These are phyloP conservation scores for Kitagawia praeruptora DNA, from an alignment of 129 eudicot genomes.

Conservation along the genomic window DNA sequence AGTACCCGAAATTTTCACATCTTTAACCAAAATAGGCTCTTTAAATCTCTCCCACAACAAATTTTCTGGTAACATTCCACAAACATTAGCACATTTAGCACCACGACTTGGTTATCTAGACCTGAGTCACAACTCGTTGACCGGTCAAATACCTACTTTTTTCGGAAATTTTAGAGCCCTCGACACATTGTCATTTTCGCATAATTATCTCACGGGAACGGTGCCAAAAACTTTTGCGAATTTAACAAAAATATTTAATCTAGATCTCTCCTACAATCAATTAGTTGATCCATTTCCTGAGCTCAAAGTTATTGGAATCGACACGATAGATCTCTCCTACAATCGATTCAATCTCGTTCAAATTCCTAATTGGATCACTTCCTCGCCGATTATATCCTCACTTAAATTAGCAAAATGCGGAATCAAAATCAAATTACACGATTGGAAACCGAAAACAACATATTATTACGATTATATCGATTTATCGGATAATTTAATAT, in stretches of 20 bases:
- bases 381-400: conserved; percentile 46
- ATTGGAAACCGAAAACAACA: conserved; percentile 37
- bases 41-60: conserved; percentile 2
- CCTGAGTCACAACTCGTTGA: conserved; percentile 35
- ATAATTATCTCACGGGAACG: conserved; percentile 35
- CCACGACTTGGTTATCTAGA: conserved; percentile 31
- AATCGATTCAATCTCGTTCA: conserved; percentile 34
- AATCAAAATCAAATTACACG: conserved; percentile 39
- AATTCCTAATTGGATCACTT: conserved; percentile 48
- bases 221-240: conserved; percentile 41
- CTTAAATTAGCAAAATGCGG: conserved; percentile 56
- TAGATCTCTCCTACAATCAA: conserved; percentile 36
- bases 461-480: conserved; percentile 54
- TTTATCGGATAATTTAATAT: conserved; percentile 42
- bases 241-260: conserved; percentile 49
- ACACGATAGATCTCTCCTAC: conserved; percentile 48
- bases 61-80: conserved; percentile 38
- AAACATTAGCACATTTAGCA: conserved; percentile 16
- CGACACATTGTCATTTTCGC: conserved; percentile 41
- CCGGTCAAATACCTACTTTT: conserved; percentile 42
- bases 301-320: conserved; percentile 38
- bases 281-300: conserved; percentile 47
- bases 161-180: conserved; percentile 38
- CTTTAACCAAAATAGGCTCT: conserved; percentile 18
- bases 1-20: conserved; percentile 39